phyloP scores from a whole-genome alignment of 2,329 filamentous ascomycete species.

The Aotearoamyces nothofagi region DNA sequence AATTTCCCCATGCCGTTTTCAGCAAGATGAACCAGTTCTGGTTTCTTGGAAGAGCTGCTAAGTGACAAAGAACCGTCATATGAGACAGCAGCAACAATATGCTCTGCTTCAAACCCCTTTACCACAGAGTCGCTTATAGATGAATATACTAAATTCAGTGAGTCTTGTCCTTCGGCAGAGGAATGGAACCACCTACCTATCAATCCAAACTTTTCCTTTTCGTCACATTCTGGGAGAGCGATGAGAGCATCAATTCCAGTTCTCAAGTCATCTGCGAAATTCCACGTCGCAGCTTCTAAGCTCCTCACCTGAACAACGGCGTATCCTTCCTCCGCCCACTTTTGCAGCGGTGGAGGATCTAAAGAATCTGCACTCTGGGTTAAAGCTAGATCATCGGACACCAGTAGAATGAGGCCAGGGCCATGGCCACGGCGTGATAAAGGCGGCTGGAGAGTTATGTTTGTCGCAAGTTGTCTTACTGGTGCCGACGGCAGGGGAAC shows the following conservation, averaged over 20 bases:
- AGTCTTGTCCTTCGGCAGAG: too few species aligned
- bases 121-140: too few species aligned
- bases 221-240: neutral
- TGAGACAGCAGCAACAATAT: too few species aligned
- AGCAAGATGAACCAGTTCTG: too few species aligned
- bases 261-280: neutral
- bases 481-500: slow-evolving; percentile 2
- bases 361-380: too few species aligned
- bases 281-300: neutral
- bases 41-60: too few species aligned
- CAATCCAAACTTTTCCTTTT: slow-evolving; percentile 24
- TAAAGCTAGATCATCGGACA: too few species aligned
- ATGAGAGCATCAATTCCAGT: neutral
- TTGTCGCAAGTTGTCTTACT: neutral
- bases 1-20: too few species aligned
- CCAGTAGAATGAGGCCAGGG: slow-evolving; percentile 20
- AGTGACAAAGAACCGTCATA: too few species aligned
- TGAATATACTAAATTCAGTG: too few species aligned
- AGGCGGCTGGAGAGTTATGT: slow-evolving; percentile 7
- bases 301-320: slow-evolving; percentile 16
- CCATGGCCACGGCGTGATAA: slow-evolving; percentile 19
- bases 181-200: slow-evolving; percentile 17
- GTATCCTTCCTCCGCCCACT: slow-evolving; percentile 24
- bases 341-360: slow-evolving; percentile 16
- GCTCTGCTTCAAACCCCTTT: too few species aligned